These are phyloP conservation scores for Castanea crenata DNA, from an alignment of 306 rosid genomes.

Conservation along the genomic window DNA sequence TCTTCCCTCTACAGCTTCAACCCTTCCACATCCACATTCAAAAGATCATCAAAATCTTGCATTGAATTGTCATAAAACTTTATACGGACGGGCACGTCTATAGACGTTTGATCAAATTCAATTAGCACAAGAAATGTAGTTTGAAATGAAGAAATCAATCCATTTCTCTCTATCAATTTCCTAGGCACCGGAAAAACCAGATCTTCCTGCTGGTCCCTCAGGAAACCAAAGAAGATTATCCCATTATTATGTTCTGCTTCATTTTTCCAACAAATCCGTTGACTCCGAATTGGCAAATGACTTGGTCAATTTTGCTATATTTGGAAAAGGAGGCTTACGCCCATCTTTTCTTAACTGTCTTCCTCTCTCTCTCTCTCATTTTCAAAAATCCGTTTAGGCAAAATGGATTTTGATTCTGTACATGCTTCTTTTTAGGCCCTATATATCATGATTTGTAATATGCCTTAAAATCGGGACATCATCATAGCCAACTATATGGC, in stretches of 20 bases:
- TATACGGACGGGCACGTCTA: neutral
- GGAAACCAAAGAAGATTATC: slow-evolving; percentile 17
- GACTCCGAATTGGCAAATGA: slow-evolving; percentile 43
- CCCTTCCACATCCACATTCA: slow-evolving; percentile 27
- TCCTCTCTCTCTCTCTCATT: slow-evolving; percentile 1
- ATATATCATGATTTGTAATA: neutral
- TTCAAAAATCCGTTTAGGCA: slow-evolving; percentile 16
- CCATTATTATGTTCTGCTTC: slow-evolving; percentile 34
- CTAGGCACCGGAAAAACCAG: slow-evolving; percentile 43
- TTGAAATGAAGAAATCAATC: neutral
- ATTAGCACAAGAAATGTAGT: neutral
- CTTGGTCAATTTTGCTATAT: slow-evolving; percentile 50
- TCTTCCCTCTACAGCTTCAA: slow-evolving; percentile 23
- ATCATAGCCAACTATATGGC: too few relatives aligned
- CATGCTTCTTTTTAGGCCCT: neutral
- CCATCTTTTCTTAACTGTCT: slow-evolving; percentile 26
- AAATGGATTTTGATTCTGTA: slow-evolving; percentile 1
- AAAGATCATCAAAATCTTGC: slow-evolving; percentile 21
- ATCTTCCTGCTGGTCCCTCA: slow-evolving; percentile 35
- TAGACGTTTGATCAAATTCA: too few relatives aligned
- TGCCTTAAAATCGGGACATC: too few relatives aligned
- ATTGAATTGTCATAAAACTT: slow-evolving; percentile 16
- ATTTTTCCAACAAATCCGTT: slow-evolving; percentile 22
- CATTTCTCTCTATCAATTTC: neutral
- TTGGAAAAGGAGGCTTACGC: slow-evolving; percentile 17